phyloP scores from a whole-genome alignment of 2,329 filamentous ascomycete genomes.

The Microcyclosporella mali region DNA sequence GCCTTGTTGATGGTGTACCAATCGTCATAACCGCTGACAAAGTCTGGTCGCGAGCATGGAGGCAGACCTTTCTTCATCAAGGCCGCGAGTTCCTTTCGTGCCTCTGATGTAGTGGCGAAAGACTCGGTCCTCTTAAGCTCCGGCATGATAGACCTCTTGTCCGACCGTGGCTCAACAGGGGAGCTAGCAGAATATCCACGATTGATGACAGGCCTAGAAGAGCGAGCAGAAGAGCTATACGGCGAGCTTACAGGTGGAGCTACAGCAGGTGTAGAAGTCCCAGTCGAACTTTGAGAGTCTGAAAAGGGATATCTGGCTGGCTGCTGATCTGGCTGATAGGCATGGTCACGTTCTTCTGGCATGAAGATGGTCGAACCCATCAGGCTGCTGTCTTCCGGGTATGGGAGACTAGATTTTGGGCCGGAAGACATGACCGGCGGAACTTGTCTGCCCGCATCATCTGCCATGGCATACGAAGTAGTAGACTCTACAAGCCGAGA shows the following conservation, averaged over 20 bases:
- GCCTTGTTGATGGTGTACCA: constrained; percentile 68
- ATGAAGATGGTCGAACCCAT: constrained; percentile 33
- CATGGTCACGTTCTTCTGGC: constrained; percentile 40
- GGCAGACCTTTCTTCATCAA: constrained; percentile 45
- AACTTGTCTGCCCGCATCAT: constrained; percentile 30
- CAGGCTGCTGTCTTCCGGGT: constrained; percentile 37
- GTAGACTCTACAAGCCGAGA: constrained; percentile 21
- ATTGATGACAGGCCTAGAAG: constrained; percentile 8
- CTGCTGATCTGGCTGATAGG: constrained; percentile 27
- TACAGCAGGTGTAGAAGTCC: too few relatives aligned
- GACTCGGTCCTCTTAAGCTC: constrained; percentile 13
- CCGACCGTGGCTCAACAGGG: not conserved
- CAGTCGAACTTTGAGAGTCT: too few relatives aligned
- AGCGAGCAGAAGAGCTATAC: not conserved
- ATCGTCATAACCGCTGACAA: constrained; percentile 60
- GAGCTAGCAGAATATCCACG: constrained; percentile 7
- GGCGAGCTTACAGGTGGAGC: too few relatives aligned
- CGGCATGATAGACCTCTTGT: not conserved
- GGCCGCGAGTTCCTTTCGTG: constrained; percentile 43
- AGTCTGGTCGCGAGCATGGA: constrained; percentile 61
- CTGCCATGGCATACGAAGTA: constrained; percentile 16
- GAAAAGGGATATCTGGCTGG: not conserved
- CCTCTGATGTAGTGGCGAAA: constrained; percentile 21
- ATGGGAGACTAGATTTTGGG: constrained; percentile 33
- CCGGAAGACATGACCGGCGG: not conserved